Conservation (phyloP, 495 filamentous ascomycete genomes). For the Aspergillus conjunctus region DNA sequence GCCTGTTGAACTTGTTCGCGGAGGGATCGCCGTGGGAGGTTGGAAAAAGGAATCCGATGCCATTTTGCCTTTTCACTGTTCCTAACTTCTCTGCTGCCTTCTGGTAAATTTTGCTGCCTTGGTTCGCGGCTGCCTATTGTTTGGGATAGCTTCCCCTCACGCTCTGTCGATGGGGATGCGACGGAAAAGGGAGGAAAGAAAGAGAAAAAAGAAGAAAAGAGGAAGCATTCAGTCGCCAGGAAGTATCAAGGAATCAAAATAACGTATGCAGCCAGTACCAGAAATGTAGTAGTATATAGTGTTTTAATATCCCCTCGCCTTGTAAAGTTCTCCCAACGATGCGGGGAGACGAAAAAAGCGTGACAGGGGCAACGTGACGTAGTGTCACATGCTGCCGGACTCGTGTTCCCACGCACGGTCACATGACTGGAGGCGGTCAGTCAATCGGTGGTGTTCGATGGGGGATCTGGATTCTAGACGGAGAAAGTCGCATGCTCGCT, state of each 20-base stretch:
- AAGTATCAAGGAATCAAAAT: not conserved
- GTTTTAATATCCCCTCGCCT: not conserved
- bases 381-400: constrained; percentile 20
- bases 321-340: not conserved
- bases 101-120: not conserved
- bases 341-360: constrained; percentile 18
- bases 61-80: constrained; percentile 12
- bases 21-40: constrained; percentile 71
- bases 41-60: constrained; percentile 41
- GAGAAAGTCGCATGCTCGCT: not conserved
- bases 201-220: not conserved
- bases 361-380: constrained; percentile 22
- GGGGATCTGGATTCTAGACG: not conserved
- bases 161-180: no score
- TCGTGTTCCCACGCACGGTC: not conserved
- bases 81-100: not conserved
- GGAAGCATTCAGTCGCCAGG: not conserved
- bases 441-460: not conserved
- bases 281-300: not conserved
- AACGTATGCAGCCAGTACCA: not conserved
- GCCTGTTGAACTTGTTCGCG: constrained; percentile 68
- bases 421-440: constrained; percentile 4
- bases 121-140: constrained; percentile 1
- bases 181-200: not conserved
- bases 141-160: not conserved